These are phyloP conservation scores for Pseudogymnoascus sp. DNA, from an alignment of 2,329 filamentous ascomycete species.

Conservation along the genomic window DNA sequence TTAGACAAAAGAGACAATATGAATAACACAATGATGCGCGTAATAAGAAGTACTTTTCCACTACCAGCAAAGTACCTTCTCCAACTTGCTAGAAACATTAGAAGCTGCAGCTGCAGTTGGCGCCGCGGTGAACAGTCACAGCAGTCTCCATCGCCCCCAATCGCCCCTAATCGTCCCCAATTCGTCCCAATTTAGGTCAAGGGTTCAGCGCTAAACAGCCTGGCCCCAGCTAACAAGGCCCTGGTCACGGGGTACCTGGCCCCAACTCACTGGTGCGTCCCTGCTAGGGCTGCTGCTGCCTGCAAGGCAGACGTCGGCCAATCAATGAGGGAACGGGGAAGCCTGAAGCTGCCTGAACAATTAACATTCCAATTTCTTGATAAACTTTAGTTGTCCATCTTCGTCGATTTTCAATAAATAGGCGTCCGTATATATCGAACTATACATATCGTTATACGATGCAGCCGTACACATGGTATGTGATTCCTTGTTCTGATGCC, in stretches of 20 bases:
- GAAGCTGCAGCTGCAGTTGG: background rate
- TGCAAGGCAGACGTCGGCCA: conserved; percentile 3
- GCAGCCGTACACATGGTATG: background rate
- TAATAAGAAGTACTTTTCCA: background rate
- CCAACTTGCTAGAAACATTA: background rate
- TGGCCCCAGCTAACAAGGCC: background rate
- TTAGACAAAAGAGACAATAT: background rate
- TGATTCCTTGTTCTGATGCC: background rate
- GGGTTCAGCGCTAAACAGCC: conserved; percentile 2
- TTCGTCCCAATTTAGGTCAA: background rate
- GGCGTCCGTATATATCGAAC: background rate
- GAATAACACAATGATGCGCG: background rate
- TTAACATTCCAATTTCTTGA: background rate
- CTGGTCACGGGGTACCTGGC: conserved; percentile 2
- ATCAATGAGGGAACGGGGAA: background rate
- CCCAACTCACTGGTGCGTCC: background rate
- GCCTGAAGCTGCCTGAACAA: background rate
- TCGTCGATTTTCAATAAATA: background rate
- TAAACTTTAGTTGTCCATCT: background rate
- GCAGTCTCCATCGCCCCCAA: background rate
- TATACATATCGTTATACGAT: background rate
- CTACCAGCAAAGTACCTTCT: background rate
- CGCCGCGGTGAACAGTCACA: background rate
- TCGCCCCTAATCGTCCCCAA: background rate
- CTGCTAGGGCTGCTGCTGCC: background rate